Percentiles rank a stretch among this genome's conserved stretches.
Evolutionary conservation across 805 yeast genomes (phyloP).

Genomic region (Cyberlindnera veronae): DNA sequence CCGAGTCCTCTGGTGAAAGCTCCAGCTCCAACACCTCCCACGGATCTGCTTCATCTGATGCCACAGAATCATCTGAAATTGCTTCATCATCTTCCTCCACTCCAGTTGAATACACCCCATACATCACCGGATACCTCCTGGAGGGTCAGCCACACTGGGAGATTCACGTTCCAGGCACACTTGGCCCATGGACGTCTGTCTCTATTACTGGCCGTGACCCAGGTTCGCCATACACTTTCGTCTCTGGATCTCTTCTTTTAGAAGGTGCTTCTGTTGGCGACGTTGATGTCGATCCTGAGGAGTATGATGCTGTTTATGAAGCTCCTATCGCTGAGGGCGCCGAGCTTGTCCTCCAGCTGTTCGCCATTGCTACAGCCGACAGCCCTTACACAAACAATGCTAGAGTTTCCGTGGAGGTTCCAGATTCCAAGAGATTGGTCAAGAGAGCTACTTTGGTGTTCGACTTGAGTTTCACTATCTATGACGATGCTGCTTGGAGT

Average conservation of each 20-base stretch:
- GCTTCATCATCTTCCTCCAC: conserved; percentile 2
- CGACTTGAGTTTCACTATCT: neutral
- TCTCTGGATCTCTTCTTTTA: conserved; percentile 37
- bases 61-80: too few species aligned
- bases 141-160: conserved; percentile 44
- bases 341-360: conserved; percentile 30
- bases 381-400: conserved; percentile 44
- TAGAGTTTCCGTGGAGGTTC: conserved; percentile 26
- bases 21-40: too few species aligned
- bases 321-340: conserved; percentile 38
- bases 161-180: conserved; percentile 41
- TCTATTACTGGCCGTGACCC: conserved; percentile 53
- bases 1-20: too few species aligned
- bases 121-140: conserved; percentile 26
- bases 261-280: conserved; percentile 31
- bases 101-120: conserved; percentile 22
- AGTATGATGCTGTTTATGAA: conserved; percentile 16
- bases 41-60: too few species aligned
- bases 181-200: conserved; percentile 55
- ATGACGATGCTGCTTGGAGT: neutral
- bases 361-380: conserved; percentile 60
- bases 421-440: conserved; percentile 1
- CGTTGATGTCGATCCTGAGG: neutral
- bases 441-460: conserved; percentile 2
- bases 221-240: conserved; percentile 31